Evolutionary conservation across 2,329 filamentous ascomycete species (phyloP).

Genomic region (Calonectria montana): DNA sequence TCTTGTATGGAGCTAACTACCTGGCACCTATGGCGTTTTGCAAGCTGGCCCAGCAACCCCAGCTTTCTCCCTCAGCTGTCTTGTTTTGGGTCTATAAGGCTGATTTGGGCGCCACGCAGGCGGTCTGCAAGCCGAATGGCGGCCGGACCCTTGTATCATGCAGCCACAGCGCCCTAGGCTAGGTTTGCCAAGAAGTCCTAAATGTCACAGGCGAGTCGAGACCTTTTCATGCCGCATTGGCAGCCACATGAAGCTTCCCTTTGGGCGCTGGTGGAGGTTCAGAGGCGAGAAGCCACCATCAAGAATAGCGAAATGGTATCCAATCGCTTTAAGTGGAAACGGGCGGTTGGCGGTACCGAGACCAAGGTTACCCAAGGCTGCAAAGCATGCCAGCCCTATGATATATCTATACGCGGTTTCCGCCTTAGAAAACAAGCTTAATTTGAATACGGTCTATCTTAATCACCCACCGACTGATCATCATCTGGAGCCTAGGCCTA

Average conservation of each 20-base stretch:
- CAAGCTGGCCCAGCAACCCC: background rate
- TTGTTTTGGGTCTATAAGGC: background rate
- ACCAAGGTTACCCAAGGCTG: background rate
- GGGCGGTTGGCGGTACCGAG: background rate
- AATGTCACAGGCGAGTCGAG: background rate
- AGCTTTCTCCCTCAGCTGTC: background rate
- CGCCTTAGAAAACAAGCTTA: background rate
- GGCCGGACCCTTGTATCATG: background rate
- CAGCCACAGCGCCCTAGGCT: background rate
- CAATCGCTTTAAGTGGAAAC: background rate
- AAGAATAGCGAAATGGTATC: background rate
- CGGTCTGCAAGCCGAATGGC: slow-evolving; percentile 1
- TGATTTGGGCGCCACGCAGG: slow-evolving; percentile 6
- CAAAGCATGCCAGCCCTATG: background rate
- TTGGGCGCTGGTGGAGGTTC: background rate
- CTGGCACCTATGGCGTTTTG: background rate
- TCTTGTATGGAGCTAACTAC: background rate
- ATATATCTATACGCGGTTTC: background rate
- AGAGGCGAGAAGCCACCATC: background rate
- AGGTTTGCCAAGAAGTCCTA: slow-evolving; percentile 1
- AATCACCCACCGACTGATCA: background rate
- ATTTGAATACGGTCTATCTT: background rate
- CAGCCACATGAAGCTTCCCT: background rate
- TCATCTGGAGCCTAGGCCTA: background rate
- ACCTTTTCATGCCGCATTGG: background rate